Evolutionary conservation across 257 asterid species (phyloP), one percentile per base, ranked within the genome.

Genomic region (Solanum habrochaites): DNA sequence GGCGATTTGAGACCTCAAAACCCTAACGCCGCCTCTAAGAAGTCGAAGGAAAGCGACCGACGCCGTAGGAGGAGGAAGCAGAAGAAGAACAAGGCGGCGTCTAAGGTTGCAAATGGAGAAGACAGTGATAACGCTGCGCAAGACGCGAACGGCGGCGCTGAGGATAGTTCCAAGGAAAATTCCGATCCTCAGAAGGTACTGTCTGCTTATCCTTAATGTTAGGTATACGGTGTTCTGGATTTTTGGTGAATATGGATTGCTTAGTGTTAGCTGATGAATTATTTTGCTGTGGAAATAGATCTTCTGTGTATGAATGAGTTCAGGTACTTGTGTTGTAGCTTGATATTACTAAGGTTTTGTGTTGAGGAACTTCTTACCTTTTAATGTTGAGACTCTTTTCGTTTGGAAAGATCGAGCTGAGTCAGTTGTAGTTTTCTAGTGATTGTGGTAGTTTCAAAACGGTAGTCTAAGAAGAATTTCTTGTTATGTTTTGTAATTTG

Each of bases 21-120:
- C 94, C 92, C 49, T 39, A 42, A 45, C 78, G 29, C 85, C 83
- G 88, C 88, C 85, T 86, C 89, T 64, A 95, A 92, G 94, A 94
- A 95, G 89, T 93, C 93, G 69, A 91, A 93, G 86, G 99, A 95
- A 86, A 92, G 85, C 70, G 98, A 95, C 78, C 93, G 96, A 18
- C 98, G 99, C 82, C 90, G 98, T 91, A 94, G 99, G 95, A 91
- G 99, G 89, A 94, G 99, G 89, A 97, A 97, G 86, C 98, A 95
- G 95, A 97, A 97, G 96, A 97, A 97, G 95, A 95, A 92, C 88
- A 97, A 92, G 49, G 49, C 85, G n/a, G 89, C 90, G 18, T 52
- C 88, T 87, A 32, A 80, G 67, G 85, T 47, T 5, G 86, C 90
- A 20, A 89, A 90, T 56, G 98, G 95, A 81, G 92, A 91, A 43